Conservation (phyloP, 2,329 filamentous ascomycete species). For the Colletotrichum zoysiae region DNA sequence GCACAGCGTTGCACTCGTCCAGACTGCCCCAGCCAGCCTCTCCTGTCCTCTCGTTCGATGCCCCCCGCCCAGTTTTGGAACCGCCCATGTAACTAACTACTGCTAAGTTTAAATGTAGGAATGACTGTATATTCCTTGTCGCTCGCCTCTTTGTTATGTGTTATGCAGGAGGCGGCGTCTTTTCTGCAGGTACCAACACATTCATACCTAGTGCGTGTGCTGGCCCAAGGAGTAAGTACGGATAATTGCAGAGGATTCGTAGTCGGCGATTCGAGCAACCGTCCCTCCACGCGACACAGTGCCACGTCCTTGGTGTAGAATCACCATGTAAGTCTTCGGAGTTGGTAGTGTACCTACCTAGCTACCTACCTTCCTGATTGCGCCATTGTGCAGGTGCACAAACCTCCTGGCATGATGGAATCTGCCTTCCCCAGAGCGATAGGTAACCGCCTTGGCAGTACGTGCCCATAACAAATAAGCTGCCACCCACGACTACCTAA, state of each 20-base stretch:
- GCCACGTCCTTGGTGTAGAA: neutral
- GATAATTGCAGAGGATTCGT: neutral
- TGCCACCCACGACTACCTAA: neutral
- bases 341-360: neutral
- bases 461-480: slow-evolving; percentile 7
- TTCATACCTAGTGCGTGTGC: neutral
- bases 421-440: slow-evolving; percentile 21
- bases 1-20: slow-evolving; percentile 15
- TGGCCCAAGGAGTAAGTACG: neutral
- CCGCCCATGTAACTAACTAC: too few relatives aligned
- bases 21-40: neutral
- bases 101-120: too few relatives aligned
- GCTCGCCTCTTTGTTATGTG: slow-evolving; percentile 25
- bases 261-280: neutral
- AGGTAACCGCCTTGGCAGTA: slow-evolving; percentile 19
- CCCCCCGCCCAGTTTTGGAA: neutral
- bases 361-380: neutral
- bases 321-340: too few relatives aligned
- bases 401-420: neutral
- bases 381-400: slow-evolving; percentile 2
- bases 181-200: slow-evolving; percentile 33
- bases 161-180: slow-evolving; percentile 36
- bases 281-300: too few relatives aligned
- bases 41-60: slow-evolving; percentile 8
- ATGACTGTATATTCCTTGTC: neutral